Conservation (phyloP, 495 filamentous ascomycete genomes). For the Aspergillus nanangensis region DNA sequence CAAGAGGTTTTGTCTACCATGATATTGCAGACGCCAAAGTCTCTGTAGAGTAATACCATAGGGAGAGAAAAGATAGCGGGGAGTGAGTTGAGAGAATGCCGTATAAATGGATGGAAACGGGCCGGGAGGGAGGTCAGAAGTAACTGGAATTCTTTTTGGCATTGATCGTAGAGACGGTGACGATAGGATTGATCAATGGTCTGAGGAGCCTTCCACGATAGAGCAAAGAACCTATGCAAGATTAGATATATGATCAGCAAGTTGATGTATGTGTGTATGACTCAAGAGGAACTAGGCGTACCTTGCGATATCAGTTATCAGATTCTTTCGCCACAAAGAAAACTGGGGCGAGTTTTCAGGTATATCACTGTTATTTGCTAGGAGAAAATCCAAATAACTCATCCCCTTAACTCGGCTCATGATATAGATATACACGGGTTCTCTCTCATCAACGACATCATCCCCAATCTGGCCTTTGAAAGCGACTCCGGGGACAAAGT, state of each 20-base stretch:
- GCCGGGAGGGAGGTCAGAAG: conserved; percentile 25
- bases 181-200: conserved; percentile 18
- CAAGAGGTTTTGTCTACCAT: conserved; percentile 33
- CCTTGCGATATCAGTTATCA: conserved; percentile 26
- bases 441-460: conserved; percentile 23
- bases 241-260: conserved; percentile 6
- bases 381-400: conserved; percentile 30
- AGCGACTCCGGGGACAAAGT: conserved; percentile 22
- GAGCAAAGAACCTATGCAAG: conserved; percentile 35
- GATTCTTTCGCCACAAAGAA: conserved; percentile 25
- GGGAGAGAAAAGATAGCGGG: conserved; percentile 30
- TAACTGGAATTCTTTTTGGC: conserved; percentile 22
- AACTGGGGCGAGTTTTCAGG: conserved; percentile 26
- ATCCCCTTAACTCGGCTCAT: conserved; percentile 34
- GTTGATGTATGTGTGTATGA: background rate
- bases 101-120: conserved; percentile 33
- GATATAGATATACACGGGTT: conserved; percentile 31
- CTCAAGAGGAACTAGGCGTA: conserved; percentile 3
- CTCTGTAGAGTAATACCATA: conserved; percentile 35
- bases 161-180: conserved; percentile 16
- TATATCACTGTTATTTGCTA: conserved; percentile 18
- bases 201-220: conserved; percentile 30
- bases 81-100: conserved; percentile 21
- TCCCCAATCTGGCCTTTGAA: conserved; percentile 33
- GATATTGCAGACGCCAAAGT: conserved; percentile 34